phyloP scores from a whole-genome alignment of 148 eudicot species.

The Rhododendron griersonianum region DNA sequence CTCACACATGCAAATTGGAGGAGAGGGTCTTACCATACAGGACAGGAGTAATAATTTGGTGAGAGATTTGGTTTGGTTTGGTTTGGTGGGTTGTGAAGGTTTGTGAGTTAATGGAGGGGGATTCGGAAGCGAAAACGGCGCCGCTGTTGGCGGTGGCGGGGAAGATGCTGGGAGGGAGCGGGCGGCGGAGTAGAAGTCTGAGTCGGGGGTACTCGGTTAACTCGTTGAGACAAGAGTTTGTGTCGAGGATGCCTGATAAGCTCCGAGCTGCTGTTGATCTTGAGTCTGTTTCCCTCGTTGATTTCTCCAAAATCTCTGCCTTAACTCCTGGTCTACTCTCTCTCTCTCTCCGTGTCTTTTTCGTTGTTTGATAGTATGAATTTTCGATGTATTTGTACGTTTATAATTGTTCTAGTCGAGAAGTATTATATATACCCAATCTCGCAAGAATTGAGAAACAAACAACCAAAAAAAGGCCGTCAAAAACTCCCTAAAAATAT shows the following conservation, averaged over 20 bases:
- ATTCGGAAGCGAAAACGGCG: constrained; percentile 12
- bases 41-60: not conserved
- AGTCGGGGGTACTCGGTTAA: constrained; percentile 62
- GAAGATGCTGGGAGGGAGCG: constrained; percentile 20
- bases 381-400: no score
- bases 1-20: no score
- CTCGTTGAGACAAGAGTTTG: constrained; percentile 56
- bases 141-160: constrained; percentile 23
- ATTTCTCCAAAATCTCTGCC: constrained; percentile 32
- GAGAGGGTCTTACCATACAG: no score
- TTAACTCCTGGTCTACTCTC: constrained; percentile 44
- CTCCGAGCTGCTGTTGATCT: constrained; percentile 53
- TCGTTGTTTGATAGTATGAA: no score
- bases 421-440: no score
- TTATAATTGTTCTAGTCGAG: no score
- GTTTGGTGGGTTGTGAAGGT: not conserved
- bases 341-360: not conserved
- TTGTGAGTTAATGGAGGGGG: not conserved
- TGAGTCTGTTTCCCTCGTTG: constrained; percentile 37
- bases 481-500: no score
- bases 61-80: not conserved
- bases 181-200: constrained; percentile 23
- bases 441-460: no score
- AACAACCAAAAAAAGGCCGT: no score
- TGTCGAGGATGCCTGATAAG: constrained; percentile 57